Evolutionary conservation across 1,284 basidiomycete genomes (phyloP), one percentile per base, ranked within the genome.

Genomic region (Amylostereum chailletii): DNA sequence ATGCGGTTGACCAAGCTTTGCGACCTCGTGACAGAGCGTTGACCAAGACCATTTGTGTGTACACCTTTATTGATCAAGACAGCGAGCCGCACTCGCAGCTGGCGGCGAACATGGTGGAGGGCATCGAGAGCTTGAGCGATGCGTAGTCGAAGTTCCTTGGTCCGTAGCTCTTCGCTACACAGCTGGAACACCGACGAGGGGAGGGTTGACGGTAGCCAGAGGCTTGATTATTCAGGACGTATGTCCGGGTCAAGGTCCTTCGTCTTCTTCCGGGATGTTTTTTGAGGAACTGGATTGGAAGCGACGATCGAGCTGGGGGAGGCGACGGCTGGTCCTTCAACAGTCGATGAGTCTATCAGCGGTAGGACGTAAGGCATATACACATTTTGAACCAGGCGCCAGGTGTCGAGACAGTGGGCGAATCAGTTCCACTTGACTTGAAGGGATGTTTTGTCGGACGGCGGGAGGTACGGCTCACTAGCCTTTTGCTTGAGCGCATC

Each of bases 301-400:
- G 34, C 6, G 1, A 33, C 11, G 45, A 26, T 26, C 4, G 45
- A 29, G 10, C 10, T 11, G 31, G 9, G 30, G 11, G 19, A 31
- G 33, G 11, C 19, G n/a, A 26, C 40, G 19, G 9, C 10, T 8
- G 40, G 26, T 6, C 10, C 40, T 26, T 9, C 11, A 9, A 27
- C 9, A 9, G 9, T 26, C 26, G 40, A n/a, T 26, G 11, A n/a
- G 26, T n/a, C 40, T 32, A 42, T 9, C 2, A 42, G 40, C 9
- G 26, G 19, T 8, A 29, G 8, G 3, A 27, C 40, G 40, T 46
- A 34, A 1, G 56, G 54, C 56, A 57, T 57, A 33, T 53, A 45
- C 5, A 53, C 27, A 37, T 40, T 30, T 19, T 53, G 52, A 2
- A 49, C 34, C 4, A 8, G 27, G 5, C 36, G 46, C 48, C 51